These are phyloP conservation scores for Luzula sylvatica DNA, from an alignment of 176 grass and related monocot genomes.

Conservation along the genomic window DNA sequence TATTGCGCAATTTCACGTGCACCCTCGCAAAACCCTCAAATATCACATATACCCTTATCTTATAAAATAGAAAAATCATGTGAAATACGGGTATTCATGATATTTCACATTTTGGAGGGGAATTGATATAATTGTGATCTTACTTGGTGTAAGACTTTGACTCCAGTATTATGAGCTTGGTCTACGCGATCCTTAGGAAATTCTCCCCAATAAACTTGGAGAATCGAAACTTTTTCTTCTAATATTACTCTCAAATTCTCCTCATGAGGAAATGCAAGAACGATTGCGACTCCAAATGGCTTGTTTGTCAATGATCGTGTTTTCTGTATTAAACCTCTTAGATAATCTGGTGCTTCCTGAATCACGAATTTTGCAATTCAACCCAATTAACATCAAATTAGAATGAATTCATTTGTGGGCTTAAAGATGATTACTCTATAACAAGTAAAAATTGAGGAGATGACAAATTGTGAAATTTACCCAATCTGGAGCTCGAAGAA, in stretches of 20 bases:
- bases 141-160: slow-evolving; percentile 92
- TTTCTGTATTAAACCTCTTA: slow-evolving; percentile 53
- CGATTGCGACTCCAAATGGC: slow-evolving; percentile 65
- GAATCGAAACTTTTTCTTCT: slow-evolving; percentile 63
- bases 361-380: not conserved
- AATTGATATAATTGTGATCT: slow-evolving; percentile 1
- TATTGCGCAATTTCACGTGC: too few species aligned
- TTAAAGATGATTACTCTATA: not conserved
- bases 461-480: slow-evolving; percentile 11
- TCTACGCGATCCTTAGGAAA: slow-evolving; percentile 56
- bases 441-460: not conserved
- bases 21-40: too few species aligned
- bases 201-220: slow-evolving; percentile 93
- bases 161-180: slow-evolving; percentile 65
- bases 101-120: not conserved
- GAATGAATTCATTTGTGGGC: not conserved
- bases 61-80: too few species aligned
- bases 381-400: not conserved
- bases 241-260: slow-evolving; percentile 75
- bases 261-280: slow-evolving; percentile 60
- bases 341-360: slow-evolving; percentile 72
- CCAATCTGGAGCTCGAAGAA: slow-evolving; percentile 87
- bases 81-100: too few species aligned
- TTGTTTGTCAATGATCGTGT: slow-evolving; percentile 63
- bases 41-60: too few species aligned